phyloP scores from a whole-genome alignment of 768 basidiomycete species.

The Termitomyces sp. region DNA sequence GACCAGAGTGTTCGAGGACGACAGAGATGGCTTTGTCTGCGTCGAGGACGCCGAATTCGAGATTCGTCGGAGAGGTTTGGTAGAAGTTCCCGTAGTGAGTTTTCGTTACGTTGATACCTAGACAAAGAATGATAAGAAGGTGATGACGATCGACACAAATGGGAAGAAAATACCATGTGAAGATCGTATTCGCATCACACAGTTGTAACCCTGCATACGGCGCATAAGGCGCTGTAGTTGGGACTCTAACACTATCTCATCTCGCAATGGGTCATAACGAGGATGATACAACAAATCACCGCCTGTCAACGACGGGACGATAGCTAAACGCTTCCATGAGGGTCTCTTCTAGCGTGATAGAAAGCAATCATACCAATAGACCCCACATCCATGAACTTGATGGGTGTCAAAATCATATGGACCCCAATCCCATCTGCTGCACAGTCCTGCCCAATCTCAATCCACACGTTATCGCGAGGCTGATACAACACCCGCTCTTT shows the following conservation, averaged over 20 bases:
- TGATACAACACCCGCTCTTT: conserved; percentile 81
- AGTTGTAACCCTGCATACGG: conserved; percentile 76
- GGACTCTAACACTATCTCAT: conserved; percentile 62
- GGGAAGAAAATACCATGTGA: conserved; percentile 61
- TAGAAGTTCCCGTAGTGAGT: conserved; percentile 71
- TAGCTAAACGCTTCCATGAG: conserved; percentile 36
- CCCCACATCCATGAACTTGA: conserved; percentile 78
- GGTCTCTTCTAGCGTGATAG: not conserved
- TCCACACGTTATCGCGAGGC: conserved; percentile 79
- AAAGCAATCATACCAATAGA: conserved; percentile 59
- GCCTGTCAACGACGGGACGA: conserved; percentile 71
- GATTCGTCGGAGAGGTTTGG: conserved; percentile 62
- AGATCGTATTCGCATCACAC: conserved; percentile 75
- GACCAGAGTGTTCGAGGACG: conserved; percentile 66
- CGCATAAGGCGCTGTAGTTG: conserved; percentile 68
- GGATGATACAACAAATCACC: conserved; percentile 93
- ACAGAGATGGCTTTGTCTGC: conserved; percentile 79
- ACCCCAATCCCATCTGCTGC: conserved; percentile 89
- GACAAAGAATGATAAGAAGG: conserved; percentile 1
- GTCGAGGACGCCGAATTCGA: conserved; percentile 77
- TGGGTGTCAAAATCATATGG: conserved; percentile 83
- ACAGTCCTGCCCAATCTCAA: conserved; percentile 81
- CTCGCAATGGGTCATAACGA: conserved; percentile 71
- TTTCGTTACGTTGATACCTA: conserved; percentile 60
- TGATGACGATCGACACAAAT: not conserved